Conservation (phyloP, 805 yeast genomes). For the Nakazawaea molendinolei region DNA sequence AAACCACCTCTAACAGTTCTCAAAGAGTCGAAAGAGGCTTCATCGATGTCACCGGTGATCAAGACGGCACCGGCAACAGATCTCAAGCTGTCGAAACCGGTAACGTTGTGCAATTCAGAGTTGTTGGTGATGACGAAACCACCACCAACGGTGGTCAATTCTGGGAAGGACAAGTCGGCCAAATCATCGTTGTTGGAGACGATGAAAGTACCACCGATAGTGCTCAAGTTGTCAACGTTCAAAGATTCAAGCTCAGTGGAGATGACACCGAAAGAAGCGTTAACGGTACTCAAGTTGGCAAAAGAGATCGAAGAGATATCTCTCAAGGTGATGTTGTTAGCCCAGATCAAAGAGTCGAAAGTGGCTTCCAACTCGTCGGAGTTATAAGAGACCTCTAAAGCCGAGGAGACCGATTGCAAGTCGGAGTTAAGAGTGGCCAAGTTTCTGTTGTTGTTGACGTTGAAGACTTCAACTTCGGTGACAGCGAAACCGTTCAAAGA, state of each 20-base stretch:
- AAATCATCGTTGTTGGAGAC: conserved; percentile 70
- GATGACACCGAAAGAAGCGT: conserved; percentile 77
- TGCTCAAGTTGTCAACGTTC: conserved; percentile 45
- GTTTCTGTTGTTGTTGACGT: conserved; percentile 87
- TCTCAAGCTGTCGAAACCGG: conserved; percentile 67
- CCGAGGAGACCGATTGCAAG: conserved; percentile 65
- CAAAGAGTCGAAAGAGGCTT: conserved; percentile 70
- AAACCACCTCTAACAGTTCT: conserved; percentile 90
- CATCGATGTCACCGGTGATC: conserved; percentile 72
- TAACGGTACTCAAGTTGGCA: conserved; percentile 60
- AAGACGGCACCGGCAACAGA: conserved; percentile 85
- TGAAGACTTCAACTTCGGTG: conserved; percentile 43
- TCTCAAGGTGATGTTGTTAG: conserved; percentile 83
- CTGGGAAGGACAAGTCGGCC: conserved; percentile 58
- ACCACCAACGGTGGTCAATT: conserved; percentile 77
- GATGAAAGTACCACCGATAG: conserved; percentile 77
- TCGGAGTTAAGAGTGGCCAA: conserved; percentile 67
- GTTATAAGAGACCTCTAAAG: conserved; percentile 79
- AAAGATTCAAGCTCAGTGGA: conserved; percentile 59
- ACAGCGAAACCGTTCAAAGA: conserved; percentile 60
- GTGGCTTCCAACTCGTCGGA: conserved; percentile 66
- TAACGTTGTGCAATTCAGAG: conserved; percentile 56
- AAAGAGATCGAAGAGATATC: conserved; percentile 70
- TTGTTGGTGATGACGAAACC: conserved; percentile 89
- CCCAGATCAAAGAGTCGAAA: conserved; percentile 71